These are phyloP conservation scores for Strigomonas culicis DNA, from an alignment of 208 protist species.

Conservation along the genomic window DNA sequence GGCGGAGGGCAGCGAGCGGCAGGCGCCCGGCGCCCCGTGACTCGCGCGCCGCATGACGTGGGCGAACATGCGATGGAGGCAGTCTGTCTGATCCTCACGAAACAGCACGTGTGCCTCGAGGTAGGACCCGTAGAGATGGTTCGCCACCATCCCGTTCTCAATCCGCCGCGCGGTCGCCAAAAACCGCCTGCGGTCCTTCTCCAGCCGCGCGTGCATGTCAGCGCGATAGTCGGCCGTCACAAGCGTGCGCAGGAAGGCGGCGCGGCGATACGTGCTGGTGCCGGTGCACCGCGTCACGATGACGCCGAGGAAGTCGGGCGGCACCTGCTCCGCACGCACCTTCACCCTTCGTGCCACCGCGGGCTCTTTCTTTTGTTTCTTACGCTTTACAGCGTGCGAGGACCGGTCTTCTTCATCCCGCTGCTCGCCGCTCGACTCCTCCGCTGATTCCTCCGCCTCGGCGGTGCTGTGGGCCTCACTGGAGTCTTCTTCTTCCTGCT, in stretches of 20 bases:
- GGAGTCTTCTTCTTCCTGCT: not conserved
- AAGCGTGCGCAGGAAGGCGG: not conserved
- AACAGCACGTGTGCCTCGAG: not conserved
- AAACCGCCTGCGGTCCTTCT: not conserved
- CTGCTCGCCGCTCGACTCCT: not conserved
- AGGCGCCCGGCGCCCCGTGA: too few relatives aligned
- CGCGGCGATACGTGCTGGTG: slow-evolving; percentile 23
- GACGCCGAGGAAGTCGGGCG: slow-evolving; percentile 60
- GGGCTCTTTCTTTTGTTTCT: not conserved
- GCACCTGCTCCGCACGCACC: not conserved
- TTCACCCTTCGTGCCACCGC: not conserved
- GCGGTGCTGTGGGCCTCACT: not conserved
- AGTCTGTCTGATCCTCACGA: too few relatives aligned
- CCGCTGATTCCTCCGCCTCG: not conserved
- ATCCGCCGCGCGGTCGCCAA: not conserved
- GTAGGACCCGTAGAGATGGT: not conserved
- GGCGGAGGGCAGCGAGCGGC: too few relatives aligned
- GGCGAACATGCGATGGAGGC: too few relatives aligned
- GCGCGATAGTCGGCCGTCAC: not conserved
- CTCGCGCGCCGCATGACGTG: too few relatives aligned
- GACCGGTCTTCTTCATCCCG: not conserved
- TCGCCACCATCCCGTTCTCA: not conserved
- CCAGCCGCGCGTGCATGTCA: not conserved
- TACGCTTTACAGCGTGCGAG: not conserved
- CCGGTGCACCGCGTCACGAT: slow-evolving; percentile 75